Base-by-base conservation (phyloP, 768 basidiomycete species). In the Suillus paluster region DNA sequence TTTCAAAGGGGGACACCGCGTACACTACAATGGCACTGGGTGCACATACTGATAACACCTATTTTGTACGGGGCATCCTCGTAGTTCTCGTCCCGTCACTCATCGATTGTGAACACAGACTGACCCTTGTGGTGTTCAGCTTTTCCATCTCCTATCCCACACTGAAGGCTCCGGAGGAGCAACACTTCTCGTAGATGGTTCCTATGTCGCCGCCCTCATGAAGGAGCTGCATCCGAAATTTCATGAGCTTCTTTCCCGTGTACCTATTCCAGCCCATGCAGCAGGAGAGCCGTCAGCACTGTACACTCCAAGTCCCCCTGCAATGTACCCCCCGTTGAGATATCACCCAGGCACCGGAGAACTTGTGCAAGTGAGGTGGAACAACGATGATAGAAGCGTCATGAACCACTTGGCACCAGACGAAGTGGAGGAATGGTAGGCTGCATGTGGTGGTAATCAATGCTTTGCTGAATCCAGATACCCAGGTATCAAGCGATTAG, bases 181-280 rank as follows among this genome's bases (percentile, higher is more conserved):
- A 4, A 93, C 93, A 4, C 83, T 98, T n/a, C 88, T 99, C 46
- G 94, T 98, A 15, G 97, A 99, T 70, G 96, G 94, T 27, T 97
- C 97, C 81, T 91, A 96, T 71, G 90, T 88, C 58, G 96, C 97
- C 1, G 88, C 88, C 1, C 81, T 92, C 59, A 82, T 99, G 23
- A 85, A 86, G 55, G 83, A 87, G 58, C 79, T 88, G 25, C 79
- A 94, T 68, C 94, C 95, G 0, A 80, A 84, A 0, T 82, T 83
- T 3, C 95, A 95, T 75, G 75, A 77, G 5, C 74, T 91, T 7
- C 83, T 99, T 12, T 86, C 93, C 1, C 76, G 79, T 11, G 74
- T 93, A 5, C 83, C 84, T 0, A 80, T 97, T 25, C 88, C 93
- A 0, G 85, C 92, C 0, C 96, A 99, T 67, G 95, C 97, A 2